Base-by-base conservation (phyloP, 441 rosid species). In the Erodium texanum region DNA sequence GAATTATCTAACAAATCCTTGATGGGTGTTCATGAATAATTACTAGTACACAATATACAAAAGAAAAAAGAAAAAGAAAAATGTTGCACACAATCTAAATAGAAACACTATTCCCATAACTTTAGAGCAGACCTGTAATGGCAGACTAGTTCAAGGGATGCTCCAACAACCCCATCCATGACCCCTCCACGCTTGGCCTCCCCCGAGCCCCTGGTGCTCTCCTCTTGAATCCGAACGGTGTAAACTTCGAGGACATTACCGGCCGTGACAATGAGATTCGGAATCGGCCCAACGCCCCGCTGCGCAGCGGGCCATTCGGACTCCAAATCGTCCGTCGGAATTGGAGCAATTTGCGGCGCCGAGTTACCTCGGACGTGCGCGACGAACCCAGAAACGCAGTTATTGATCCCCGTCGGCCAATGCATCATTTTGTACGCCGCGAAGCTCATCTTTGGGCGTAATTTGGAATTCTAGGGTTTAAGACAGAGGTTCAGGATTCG, bases 391-490 rank as follows among this genome's bases (percentile, higher is more conserved):
- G 99, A 86, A 24, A 85, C 91, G 70, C 98, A 92, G 81, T 77
- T 81, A 77, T 87, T 92, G 68, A 94, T 80, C 74, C 93, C 92
- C 67, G 98, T 92, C 0, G 98, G 97, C 87, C 89, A 87, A 85
- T 92, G 99, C 98, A 94, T 88, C 96, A 89, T 85, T 70, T 94
- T 92, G 84, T 79, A 91, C 65, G 96, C 97, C 20, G 96, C 97
- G 86, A 73, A 91, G 82, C 99, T 93, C 99, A 93, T 93, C 66
- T 74, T 11, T 62, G 45, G 52, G 7, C 32, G 41, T 36, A 36
- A 36, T 6, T 36, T 27, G 73, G 58, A 66, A 64, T 77, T 75
- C 65, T 64, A 74, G 68, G 73, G 79, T 77, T 76, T 80, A 19
- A 8, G 56, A 11, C 5, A 7, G 41, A 6, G 41, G 41, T 36